Conservation (phyloP, 148 eudicot genomes). For the Rhododendron vialii region DNA sequence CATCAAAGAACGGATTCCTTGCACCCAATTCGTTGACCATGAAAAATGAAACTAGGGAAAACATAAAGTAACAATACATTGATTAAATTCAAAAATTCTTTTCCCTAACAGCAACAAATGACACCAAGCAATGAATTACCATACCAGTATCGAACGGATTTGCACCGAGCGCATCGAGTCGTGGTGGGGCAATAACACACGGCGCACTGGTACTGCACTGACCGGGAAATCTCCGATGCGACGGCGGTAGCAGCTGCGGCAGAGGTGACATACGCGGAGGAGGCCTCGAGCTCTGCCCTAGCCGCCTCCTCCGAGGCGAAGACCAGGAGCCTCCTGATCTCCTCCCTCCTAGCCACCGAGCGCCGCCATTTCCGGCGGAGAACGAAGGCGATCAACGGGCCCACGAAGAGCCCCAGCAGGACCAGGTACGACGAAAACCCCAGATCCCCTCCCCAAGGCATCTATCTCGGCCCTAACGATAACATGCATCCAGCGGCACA, state of each 20-base stretch:
- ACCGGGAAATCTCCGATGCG: background rate
- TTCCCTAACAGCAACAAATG: background rate
- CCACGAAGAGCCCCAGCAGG: slow-evolving; percentile 22
- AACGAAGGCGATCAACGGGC: slow-evolving; percentile 34
- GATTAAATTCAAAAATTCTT: background rate
- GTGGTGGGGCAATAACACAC: slow-evolving; percentile 54
- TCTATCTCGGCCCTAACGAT: slow-evolving; percentile 25
- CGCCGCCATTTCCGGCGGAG: slow-evolving; percentile 65
- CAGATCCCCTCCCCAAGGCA: slow-evolving; percentile 64
- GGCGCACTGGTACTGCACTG: slow-evolving; percentile 45
- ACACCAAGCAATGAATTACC: background rate
- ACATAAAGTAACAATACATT: background rate
- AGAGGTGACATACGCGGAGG: background rate
- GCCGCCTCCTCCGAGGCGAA: slow-evolving; percentile 67
- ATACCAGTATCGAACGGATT: slow-evolving; percentile 76
- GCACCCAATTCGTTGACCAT: background rate
- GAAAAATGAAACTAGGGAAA: background rate
- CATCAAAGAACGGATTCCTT: background rate
- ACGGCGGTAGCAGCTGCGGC: background rate
- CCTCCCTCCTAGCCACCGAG: slow-evolving; percentile 51
- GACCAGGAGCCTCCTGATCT: slow-evolving; percentile 60
- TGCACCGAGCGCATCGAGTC: slow-evolving; percentile 65
- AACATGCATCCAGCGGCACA: slow-evolving; percentile 20
- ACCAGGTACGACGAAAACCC: slow-evolving; percentile 48
- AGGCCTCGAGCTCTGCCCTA: slow-evolving; percentile 61